Evolutionary conservation across 208 protist species (phyloP).

Genomic region (Balamuthia mandrillaris): DNA sequence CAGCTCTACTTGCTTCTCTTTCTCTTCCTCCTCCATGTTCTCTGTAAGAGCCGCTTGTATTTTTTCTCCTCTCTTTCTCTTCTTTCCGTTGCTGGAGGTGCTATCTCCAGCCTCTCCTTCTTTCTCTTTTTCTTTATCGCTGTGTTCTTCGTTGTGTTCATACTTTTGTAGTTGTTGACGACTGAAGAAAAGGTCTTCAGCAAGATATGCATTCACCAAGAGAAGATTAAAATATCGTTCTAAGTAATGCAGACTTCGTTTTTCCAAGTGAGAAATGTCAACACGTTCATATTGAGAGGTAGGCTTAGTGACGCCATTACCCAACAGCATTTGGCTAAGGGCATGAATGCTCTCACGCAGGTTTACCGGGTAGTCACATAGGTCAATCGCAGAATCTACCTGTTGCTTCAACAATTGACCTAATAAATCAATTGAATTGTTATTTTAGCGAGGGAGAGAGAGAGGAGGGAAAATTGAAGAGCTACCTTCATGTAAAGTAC

Average conservation of each 20-base stretch:
- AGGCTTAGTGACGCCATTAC: not conserved
- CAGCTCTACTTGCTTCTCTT: too few species aligned
- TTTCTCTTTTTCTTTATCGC: too few species aligned
- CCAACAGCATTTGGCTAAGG: not conserved
- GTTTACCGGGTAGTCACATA: not conserved
- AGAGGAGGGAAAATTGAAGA: not conserved
- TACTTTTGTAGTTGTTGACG: too few species aligned
- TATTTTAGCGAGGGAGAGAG: not conserved
- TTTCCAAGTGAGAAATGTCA: not conserved
- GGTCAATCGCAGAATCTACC: slow-evolving; percentile 2
- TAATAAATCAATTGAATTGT: not conserved
- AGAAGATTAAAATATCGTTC: slow-evolving; percentile 52
- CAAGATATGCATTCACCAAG: slow-evolving; percentile 42
- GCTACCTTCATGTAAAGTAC: not conserved
- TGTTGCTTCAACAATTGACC: slow-evolving; percentile 24
- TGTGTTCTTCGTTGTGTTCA: too few species aligned
- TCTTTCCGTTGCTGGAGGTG: too few species aligned
- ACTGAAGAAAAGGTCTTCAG: too few species aligned
- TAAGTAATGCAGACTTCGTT: slow-evolving; percentile 31
- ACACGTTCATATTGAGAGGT: not conserved
- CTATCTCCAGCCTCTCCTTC: too few species aligned
- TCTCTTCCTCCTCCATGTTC: too few species aligned
- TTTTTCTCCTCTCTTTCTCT: too few species aligned
- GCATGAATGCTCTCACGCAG: not conserved
- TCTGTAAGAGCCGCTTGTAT: too few species aligned